Base-by-base conservation (phyloP, 2,329 filamentous ascomycete genomes). In the Myriosclerotinia curreyana region DNA sequence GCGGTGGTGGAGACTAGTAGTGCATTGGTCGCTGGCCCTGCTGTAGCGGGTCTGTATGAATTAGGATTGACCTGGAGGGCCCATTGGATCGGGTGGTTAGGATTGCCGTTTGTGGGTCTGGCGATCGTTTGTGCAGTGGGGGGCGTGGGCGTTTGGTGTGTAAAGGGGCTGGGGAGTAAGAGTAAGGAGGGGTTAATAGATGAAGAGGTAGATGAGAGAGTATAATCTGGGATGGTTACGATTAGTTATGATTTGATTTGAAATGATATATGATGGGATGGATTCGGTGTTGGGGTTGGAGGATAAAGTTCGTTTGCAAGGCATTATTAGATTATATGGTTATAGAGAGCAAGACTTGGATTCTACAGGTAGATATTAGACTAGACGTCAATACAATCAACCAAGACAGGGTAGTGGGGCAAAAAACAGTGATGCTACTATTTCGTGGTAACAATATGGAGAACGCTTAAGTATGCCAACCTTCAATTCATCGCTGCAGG, bases 101-200 rank as follows among this genome's bases (percentile, higher is more conserved):
- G 69, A 12, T 52, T 74, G 25, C 73, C 73, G n/a, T 74, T 69
- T 64, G 67, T 66, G n/a, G 55, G 62, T 12, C 48, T 60, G n/a
- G 55, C 55, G 3, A 25, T 25, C 6, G 44, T 63, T 14, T 48
- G 54, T 38, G 36, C 7, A 20, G 17, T 59, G 20, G 61, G 61
- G 3, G 28, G 48, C 8, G 36, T 25, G 52, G 61, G 61, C 5
- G 31, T 56, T 34, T 59, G 53, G 61, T 50, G 52, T 7, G 61
- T 58, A 8, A 59, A 25, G 14, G 55, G 34, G 17, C 7, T 63
- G 12, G 44, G 44, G 34, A 38, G 4, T 25, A 31, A 31, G 36
- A 20, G 25, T 22, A 31, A 58, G 14, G 44, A n/a, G 14, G 15
- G 6, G 22, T 1, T n/a, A 3, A 5, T 28, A 28, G 14, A 20